Conservation (phyloP, 352 stramenopile species). For the Pythium phragmiticola region DNA sequence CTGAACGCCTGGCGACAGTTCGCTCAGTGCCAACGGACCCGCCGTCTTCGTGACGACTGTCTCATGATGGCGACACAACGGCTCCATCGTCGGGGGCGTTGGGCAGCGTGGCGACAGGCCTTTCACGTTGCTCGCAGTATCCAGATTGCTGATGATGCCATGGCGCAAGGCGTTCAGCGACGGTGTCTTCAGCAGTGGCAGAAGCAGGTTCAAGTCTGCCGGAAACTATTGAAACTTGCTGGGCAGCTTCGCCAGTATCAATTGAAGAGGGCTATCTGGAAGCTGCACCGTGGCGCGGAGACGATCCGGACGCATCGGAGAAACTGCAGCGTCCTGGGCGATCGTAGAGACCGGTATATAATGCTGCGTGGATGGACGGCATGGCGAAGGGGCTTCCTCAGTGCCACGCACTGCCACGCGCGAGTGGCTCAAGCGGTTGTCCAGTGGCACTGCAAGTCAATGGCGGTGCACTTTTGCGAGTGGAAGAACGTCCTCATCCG, state of each 20-base stretch:
- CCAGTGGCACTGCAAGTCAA: constrained; percentile 10
- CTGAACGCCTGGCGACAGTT: constrained; percentile 11
- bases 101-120: constrained; percentile 8
- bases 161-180: not conserved
- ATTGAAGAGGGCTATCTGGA: not conserved
- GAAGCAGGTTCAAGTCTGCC: not conserved
- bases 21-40: not conserved
- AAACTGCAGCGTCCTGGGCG: not conserved
- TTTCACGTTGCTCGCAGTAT: constrained; percentile 19
- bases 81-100: not conserved
- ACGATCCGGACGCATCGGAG: not conserved
- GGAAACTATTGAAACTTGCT: not conserved
- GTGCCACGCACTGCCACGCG: constrained; percentile 2
- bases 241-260: not conserved
- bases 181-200: constrained; percentile 6
- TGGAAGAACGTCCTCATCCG: constrained; percentile 5
- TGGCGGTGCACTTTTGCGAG: constrained; percentile 7
- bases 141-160: constrained; percentile 12
- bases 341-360: not conserved
- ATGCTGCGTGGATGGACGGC: constrained; percentile 3
- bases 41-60: not conserved
- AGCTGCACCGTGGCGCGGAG: not conserved
- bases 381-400: constrained; percentile 7
- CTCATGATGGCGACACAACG: not conserved
- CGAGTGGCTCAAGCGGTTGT: not conserved